phyloP scores from a whole-genome alignment of 2,329 filamentous ascomycete species.

The Microcyclosporella mali region DNA sequence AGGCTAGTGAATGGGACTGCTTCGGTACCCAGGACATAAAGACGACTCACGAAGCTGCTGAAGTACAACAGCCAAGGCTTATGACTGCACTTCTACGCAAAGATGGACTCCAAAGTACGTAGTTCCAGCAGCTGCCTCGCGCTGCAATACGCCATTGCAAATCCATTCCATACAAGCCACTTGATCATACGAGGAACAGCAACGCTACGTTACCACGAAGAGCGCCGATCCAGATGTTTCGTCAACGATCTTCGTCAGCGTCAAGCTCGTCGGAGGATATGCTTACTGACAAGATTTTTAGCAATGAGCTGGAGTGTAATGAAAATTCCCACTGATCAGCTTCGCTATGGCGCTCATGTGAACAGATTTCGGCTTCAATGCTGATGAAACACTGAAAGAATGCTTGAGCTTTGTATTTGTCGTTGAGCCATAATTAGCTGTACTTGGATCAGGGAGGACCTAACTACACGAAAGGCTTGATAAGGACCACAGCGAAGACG shows the following conservation, averaged over 20 bases:
- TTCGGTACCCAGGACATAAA: too few relatives aligned
- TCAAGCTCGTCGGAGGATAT: slow-evolving; percentile 1
- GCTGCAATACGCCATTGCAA: slow-evolving; percentile 1
- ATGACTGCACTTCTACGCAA: too few relatives aligned
- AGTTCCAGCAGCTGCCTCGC: slow-evolving; percentile 2
- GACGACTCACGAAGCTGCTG: too few relatives aligned
- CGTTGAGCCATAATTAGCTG: too few relatives aligned
- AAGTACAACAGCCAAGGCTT: too few relatives aligned
- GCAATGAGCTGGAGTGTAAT: slow-evolving; percentile 1
- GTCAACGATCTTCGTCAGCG: neutral
- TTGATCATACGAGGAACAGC: slow-evolving; percentile 2
- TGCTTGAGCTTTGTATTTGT: too few relatives aligned
- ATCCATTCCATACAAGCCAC: slow-evolving; percentile 1
- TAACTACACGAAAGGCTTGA: slow-evolving; percentile 1
- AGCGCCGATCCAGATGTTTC: slow-evolving; percentile 1
- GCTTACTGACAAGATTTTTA: slow-evolving; percentile 4
- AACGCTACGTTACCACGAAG: neutral
- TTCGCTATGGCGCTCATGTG: slow-evolving; percentile 4
- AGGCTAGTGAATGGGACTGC: too few relatives aligned
- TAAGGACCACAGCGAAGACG: slow-evolving; percentile 2
- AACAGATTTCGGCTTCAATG: neutral
- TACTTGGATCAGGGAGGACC: neutral
- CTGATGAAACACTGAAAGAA: neutral
- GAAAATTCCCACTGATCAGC: slow-evolving; percentile 4
- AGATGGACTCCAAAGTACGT: too few relatives aligned